These are phyloP conservation scores for Neospora caninum DNA, from an alignment of 169 alveolate species.

Conservation along the genomic window DNA sequence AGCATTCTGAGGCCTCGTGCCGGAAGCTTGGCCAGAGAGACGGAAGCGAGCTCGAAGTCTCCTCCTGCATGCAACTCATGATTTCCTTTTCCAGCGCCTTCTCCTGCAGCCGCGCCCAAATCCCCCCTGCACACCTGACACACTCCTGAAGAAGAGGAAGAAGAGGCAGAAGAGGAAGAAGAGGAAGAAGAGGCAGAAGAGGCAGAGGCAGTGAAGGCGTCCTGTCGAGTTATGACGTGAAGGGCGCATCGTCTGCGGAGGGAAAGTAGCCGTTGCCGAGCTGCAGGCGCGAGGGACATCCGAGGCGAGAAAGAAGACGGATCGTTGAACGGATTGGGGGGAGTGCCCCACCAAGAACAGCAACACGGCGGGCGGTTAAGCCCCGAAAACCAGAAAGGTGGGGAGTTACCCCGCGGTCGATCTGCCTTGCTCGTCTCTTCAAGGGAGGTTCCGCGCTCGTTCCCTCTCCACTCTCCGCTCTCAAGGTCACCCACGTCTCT, in stretches of 20 bases:
- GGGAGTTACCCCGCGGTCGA: too few species aligned
- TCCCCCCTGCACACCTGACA: not conserved
- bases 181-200: not conserved
- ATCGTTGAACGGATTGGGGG: constrained; percentile 32
- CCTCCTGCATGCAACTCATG: not conserved
- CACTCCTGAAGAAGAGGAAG: not conserved
- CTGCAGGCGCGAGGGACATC: constrained; percentile 4
- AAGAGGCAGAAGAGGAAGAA: not conserved
- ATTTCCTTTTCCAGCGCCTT: not conserved
- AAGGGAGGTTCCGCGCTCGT: not conserved
- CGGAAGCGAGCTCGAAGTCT: not conserved
- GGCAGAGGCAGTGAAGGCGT: not conserved
- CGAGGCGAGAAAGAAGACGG: not conserved
- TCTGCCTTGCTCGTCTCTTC: not conserved
- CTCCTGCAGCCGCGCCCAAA: not conserved
- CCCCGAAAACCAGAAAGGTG: not conserved
- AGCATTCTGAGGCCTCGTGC: not conserved
- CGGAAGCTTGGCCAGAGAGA: not conserved
- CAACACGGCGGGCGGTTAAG: not conserved
- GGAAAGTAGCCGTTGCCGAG: constrained; percentile 33
- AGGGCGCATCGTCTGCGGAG: not conserved
- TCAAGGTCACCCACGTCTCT: not conserved
- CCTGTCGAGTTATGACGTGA: not conserved
- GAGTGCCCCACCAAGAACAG: constrained; percentile 4
- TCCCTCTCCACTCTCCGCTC: not conserved